A percentile compares a stretch with the other conserved stretches of the same genome.
Conservation (phyloP, 208 protist species). For the Herpetomonas tarakana region DNA sequence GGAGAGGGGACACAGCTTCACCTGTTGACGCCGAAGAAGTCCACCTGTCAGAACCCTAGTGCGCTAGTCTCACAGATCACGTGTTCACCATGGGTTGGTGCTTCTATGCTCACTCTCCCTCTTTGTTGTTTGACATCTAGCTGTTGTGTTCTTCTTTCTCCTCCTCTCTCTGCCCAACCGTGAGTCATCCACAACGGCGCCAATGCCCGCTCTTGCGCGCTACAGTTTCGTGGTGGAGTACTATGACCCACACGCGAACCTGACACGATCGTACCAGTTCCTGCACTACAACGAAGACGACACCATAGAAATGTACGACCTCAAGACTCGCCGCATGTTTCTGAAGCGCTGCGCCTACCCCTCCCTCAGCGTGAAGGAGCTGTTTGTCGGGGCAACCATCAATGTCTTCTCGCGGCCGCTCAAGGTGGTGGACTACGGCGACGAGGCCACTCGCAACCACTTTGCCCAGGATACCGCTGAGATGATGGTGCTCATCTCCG, state of each 20-base stretch:
- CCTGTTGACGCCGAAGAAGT: no score
- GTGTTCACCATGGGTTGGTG: no score
- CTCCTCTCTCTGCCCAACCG: no score
- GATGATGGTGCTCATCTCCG: constrained; percentile 61
- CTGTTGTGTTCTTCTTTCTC: no score
- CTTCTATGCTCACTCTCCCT: no score
- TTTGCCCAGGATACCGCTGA: constrained; percentile 56
- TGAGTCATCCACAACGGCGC: no score
- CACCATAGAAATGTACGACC: constrained; percentile 95
- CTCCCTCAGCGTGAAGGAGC: constrained; percentile 67
- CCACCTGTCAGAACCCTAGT: no score
- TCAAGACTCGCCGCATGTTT: constrained; percentile 91
- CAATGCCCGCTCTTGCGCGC: constrained; percentile 50
- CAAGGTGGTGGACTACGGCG: constrained; percentile 90
- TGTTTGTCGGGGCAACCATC: constrained; percentile 92
- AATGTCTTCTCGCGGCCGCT: constrained; percentile 92
- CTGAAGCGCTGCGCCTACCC: constrained; percentile 91
- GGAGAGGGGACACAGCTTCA: no score
- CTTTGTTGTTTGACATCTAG: no score
- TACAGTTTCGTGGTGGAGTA: constrained; percentile 89
- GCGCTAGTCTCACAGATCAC: no score
- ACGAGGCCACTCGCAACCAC: constrained; percentile 78
- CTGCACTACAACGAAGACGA: constrained; percentile 86
- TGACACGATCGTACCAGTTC: constrained; percentile 89
- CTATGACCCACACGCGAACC: constrained; percentile 84